A percentile compares a stretch with the other conserved stretches of the same genome.
Evolutionary conservation across 352 stramenopile genomes (phyloP).

Genomic region (Phytophthora hibernalis): DNA sequence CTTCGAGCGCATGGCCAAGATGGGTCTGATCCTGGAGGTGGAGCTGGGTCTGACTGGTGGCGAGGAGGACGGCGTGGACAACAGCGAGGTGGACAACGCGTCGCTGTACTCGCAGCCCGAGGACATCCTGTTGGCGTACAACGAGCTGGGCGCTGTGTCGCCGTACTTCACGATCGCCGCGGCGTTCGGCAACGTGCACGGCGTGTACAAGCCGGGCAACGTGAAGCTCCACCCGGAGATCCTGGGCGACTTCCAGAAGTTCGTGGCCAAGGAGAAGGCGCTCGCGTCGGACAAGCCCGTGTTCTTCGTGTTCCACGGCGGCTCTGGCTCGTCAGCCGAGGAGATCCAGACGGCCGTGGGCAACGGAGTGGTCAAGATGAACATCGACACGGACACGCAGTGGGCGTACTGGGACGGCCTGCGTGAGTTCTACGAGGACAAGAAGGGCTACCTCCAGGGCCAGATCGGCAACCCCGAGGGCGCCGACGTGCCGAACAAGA

Average conservation of each 20-base stretch:
- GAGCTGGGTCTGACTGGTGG: slow-evolving; percentile 98
- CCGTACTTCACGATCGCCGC: slow-evolving; percentile 96
- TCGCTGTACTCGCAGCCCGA: slow-evolving; percentile 80
- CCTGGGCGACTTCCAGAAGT: slow-evolving; percentile 96
- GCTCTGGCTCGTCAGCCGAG: slow-evolving; percentile 95
- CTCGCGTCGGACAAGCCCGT: slow-evolving; percentile 94
- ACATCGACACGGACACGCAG: slow-evolving; percentile 99
- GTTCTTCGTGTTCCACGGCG: slow-evolving; percentile 99
- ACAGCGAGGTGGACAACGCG: slow-evolving; percentile 94
- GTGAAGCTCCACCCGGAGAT: slow-evolving; percentile 98
- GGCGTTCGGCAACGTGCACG: slow-evolving; percentile 75
- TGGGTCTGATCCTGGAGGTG: slow-evolving; percentile 97
- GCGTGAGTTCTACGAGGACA: slow-evolving; percentile 97
- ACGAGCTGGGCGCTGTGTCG: slow-evolving; percentile 93
- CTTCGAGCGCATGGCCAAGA: slow-evolving; percentile 97
- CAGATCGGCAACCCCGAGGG: slow-evolving; percentile 99
- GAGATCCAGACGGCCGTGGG: slow-evolving; percentile 97
- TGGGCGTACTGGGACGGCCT: slow-evolving; percentile 99
- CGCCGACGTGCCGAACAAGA: slow-evolving; percentile 99
- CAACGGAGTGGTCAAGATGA: slow-evolving; percentile 99
- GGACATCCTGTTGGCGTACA: slow-evolving; percentile 91
- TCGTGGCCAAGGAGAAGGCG: slow-evolving; percentile 73
- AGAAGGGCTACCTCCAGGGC: slow-evolving; percentile 97
- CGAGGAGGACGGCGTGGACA: slow-evolving; percentile 99
- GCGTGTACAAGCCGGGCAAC: slow-evolving; percentile 99